Percentiles rank a stretch among this genome's conserved stretches.
These are phyloP conservation scores for Camellia sinensis DNA, from an alignment of 148 eudicot species.

Conservation along the genomic window DNA sequence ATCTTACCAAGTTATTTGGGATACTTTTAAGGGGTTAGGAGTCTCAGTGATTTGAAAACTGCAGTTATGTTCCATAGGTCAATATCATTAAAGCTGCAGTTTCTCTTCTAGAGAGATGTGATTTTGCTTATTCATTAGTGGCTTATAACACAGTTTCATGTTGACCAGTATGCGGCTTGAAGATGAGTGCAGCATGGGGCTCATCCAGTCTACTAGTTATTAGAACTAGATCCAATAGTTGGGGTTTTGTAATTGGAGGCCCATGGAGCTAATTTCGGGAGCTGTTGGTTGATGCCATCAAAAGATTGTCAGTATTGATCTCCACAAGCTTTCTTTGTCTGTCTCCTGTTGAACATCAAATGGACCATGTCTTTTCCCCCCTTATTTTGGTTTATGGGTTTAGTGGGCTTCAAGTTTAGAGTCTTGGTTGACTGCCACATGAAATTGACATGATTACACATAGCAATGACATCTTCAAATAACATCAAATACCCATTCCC, in stretches of 20 bases:
- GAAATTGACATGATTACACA: neutral
- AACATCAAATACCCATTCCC: too few relatives aligned
- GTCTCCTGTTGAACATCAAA: too few relatives aligned
- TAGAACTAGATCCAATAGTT: constrained; percentile 3
- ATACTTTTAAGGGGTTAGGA: neutral
- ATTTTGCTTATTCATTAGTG: neutral
- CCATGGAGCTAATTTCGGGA: neutral
- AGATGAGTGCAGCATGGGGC: constrained; percentile 3
- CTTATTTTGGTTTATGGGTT: neutral
- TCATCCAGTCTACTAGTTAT: neutral
- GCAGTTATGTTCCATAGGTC: neutral
- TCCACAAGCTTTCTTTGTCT: too few relatives aligned
- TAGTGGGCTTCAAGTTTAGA: neutral
- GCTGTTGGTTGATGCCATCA: constrained; percentile 2
- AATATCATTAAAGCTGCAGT: neutral
- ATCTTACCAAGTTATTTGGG: too few relatives aligned
- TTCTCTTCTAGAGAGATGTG: neutral
- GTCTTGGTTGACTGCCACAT: neutral
- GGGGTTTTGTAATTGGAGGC: neutral
- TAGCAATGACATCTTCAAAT: too few relatives aligned
- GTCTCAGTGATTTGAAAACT: neutral
- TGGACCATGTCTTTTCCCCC: neutral
- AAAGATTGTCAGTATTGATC: too few relatives aligned
- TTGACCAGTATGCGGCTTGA: constrained; percentile 1
- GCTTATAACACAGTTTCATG: neutral